Evolutionary conservation across 2,329 filamentous ascomycete genomes (phyloP).

Genomic region (Ophiostoma ulmi): DNA sequence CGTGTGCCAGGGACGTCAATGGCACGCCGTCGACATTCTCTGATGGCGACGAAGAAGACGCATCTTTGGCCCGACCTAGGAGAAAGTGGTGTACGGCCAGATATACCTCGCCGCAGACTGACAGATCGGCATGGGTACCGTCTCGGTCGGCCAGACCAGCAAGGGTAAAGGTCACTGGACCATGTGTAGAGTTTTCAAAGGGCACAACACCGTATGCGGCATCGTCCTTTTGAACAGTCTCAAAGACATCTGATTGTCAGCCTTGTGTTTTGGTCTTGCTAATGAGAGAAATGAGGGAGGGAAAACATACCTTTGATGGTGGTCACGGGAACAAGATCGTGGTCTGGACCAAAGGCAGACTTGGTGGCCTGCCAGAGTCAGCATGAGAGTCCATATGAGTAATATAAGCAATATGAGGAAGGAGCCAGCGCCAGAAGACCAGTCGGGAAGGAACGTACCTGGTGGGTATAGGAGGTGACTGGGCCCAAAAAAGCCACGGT

Average conservation of each 20-base stretch:
- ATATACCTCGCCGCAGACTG: slow-evolving; percentile 78
- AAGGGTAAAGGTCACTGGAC: slow-evolving; percentile 82
- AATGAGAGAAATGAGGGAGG: too few species aligned
- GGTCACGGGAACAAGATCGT: slow-evolving; percentile 46
- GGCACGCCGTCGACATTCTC: slow-evolving; percentile 34
- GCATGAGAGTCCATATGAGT: neutral
- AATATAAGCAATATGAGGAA: neutral
- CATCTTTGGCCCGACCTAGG: slow-evolving; percentile 48
- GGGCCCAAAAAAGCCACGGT: slow-evolving; percentile 32
- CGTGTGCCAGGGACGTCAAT: slow-evolving; percentile 49
- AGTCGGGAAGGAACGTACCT: slow-evolving; percentile 25
- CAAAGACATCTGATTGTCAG: slow-evolving; percentile 65
- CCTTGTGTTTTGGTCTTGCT: neutral
- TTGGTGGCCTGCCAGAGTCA: slow-evolving; percentile 31
- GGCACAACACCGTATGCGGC: slow-evolving; percentile 76
- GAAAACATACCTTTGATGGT: slow-evolving; percentile 44
- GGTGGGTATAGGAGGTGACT: slow-evolving; percentile 31
- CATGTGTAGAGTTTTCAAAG: slow-evolving; percentile 94
- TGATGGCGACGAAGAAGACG: neutral
- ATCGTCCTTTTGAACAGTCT: slow-evolving; percentile 62
- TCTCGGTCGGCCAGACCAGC: slow-evolving; percentile 79
- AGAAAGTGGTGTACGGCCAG: slow-evolving; percentile 85
- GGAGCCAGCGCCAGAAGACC: neutral
- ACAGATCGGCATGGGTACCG: slow-evolving; percentile 59
- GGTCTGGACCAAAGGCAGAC: slow-evolving; percentile 43